Evolutionary conservation across 352 stramenopile genomes (phyloP).

Genomic region (Hyaloperonospora brassicae): DNA sequence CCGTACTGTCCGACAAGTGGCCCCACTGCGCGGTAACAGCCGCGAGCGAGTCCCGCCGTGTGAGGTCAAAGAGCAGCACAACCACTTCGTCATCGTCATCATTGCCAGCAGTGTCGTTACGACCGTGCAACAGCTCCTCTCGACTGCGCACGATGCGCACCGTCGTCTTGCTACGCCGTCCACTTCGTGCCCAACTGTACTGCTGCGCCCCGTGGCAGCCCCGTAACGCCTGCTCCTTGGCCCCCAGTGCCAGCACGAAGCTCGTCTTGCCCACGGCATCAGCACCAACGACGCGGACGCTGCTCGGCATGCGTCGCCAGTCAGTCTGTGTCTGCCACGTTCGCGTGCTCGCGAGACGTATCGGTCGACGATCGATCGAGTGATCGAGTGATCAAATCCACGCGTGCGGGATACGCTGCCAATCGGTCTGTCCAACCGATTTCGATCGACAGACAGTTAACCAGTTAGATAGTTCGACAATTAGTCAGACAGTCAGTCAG

Average conservation of each 20-base stretch:
- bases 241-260: slow-evolving; percentile 44
- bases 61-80: slow-evolving; percentile 52
- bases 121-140: slow-evolving; percentile 7
- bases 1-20: slow-evolving; percentile 18
- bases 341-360: neutral
- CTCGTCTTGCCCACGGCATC: slow-evolving; percentile 40
- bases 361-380: neutral
- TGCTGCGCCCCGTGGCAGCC: neutral
- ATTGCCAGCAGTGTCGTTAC: too few species aligned
- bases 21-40: slow-evolving; percentile 38
- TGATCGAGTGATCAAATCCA: neutral
- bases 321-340: too few species aligned
- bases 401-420: slow-evolving; percentile 14
- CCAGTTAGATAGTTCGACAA: too few species aligned
- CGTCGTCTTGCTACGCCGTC: slow-evolving; percentile 6
- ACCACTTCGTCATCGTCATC: slow-evolving; percentile 22
- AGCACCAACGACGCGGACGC: slow-evolving; percentile 35
- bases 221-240: slow-evolving; percentile 9
- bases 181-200: slow-evolving; percentile 21
- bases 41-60: slow-evolving; percentile 29
- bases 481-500: too few species aligned
- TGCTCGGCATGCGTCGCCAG: slow-evolving; percentile 20
- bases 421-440: slow-evolving; percentile 3
- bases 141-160: slow-evolving; percentile 17
- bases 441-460: slow-evolving; percentile 16